Percentiles rank a stretch among this genome's conserved stretches.
phyloP scores from a whole-genome alignment of 2,329 filamentous ascomycete species.

The Cyphellophora europaea region DNA sequence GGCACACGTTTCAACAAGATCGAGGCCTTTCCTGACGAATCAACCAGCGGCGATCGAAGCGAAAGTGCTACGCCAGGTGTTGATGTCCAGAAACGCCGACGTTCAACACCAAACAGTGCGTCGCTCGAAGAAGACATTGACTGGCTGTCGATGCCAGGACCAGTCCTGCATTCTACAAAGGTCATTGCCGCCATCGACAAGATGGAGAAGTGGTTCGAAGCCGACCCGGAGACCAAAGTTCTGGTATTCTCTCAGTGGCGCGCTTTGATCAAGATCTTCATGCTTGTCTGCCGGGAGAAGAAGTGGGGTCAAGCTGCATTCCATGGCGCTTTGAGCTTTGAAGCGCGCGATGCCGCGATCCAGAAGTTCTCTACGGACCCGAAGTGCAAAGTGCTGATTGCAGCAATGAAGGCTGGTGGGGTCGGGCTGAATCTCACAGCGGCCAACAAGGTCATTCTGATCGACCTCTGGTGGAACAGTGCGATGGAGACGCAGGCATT shows the following conservation, averaged over 20 bases:
- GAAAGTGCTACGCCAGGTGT: no score
- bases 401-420: conserved; percentile 49
- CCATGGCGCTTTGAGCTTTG: conserved; percentile 39
- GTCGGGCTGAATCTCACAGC: conserved; percentile 50
- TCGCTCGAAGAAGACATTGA: conserved; percentile 17
- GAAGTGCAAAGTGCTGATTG: conserved; percentile 40
- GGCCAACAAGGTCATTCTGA: conserved; percentile 48
- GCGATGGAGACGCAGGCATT: conserved; percentile 54
- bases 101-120: no score
- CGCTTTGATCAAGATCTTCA: conserved; percentile 42
- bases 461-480: conserved; percentile 47
- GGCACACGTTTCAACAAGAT: conserved; percentile 10
- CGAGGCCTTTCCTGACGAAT: background rate
- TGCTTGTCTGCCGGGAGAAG: conserved; percentile 39
- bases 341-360: conserved; percentile 37
- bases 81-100: no score
- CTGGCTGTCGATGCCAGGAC: conserved; percentile 20
- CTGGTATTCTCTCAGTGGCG: conserved; percentile 54
- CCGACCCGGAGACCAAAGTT: conserved; percentile 43
- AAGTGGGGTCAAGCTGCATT: conserved; percentile 38
- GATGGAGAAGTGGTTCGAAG: conserved; percentile 30
- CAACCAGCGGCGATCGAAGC: no score
- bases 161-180: conserved; percentile 30
- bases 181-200: conserved; percentile 25
- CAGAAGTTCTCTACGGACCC: conserved; percentile 33